Percentiles rank a stretch among this genome's conserved stretches.
phyloP scores from a whole-genome alignment of 73 alveolate genomes.

The Blepharisma stoltei region DNA sequence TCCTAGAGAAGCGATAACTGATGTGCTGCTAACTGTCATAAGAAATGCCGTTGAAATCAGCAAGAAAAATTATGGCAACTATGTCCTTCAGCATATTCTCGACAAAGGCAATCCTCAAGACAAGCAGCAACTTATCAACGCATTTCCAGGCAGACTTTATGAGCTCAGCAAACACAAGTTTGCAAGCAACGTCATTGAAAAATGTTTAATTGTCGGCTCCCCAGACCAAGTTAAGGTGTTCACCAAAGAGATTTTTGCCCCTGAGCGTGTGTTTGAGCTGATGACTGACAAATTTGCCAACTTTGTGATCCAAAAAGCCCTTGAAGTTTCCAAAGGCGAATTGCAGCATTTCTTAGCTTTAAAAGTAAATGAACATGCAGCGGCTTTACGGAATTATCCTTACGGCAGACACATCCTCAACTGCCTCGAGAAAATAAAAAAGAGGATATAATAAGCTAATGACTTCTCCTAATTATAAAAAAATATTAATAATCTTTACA shows the following conservation, averaged over 20 bases:
- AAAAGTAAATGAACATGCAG: conserved; percentile 48
- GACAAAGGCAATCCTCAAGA: conserved; percentile 77
- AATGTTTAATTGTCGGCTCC: conserved; percentile 56
- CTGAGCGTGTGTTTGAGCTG: conserved; percentile 44
- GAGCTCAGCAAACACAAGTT: conserved; percentile 62
- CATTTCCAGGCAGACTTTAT: conserved; percentile 51
- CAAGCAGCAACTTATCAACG: conserved; percentile 60
- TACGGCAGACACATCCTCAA: conserved; percentile 55
- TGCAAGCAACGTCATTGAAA: conserved; percentile 77
- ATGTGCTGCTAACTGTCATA: background rate
- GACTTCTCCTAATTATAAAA: too few relatives aligned
- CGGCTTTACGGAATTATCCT: conserved; percentile 29
- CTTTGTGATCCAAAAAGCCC: conserved; percentile 84
- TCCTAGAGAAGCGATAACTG: conserved; percentile 37
- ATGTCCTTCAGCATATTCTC: conserved; percentile 87
- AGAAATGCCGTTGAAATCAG: conserved; percentile 28
- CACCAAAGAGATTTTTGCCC: conserved; percentile 55
- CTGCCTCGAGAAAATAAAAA: conserved; percentile 45
- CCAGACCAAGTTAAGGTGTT: conserved; percentile 38
- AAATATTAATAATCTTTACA: too few relatives aligned
- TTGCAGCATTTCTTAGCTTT: conserved; percentile 49
- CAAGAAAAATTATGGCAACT: conserved; percentile 68
- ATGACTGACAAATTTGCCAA: conserved; percentile 89
- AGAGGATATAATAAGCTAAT: background rate
- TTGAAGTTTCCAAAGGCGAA: conserved; percentile 63